phyloP scores from a whole-genome alignment of 257 asterid species.

The Capsicum baccatum region DNA sequence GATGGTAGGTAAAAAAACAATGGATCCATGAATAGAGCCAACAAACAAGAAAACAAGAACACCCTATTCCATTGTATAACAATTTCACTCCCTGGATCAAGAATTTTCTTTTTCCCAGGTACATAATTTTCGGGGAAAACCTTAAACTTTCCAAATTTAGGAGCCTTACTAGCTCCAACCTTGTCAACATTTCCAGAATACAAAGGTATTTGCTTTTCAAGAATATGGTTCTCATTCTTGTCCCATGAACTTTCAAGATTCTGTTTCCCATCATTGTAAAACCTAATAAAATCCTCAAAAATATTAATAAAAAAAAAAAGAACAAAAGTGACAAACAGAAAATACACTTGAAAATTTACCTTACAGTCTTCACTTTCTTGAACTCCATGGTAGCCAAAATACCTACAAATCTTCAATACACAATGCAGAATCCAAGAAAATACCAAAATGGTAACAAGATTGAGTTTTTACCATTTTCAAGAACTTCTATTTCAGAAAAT shows the following conservation, averaged over 20 bases:
- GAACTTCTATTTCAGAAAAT: slow-evolving; percentile 6
- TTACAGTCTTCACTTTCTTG: slow-evolving; percentile 59
- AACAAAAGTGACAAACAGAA: background rate
- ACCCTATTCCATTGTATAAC: slow-evolving; percentile 78
- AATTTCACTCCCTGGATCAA: slow-evolving; percentile 82
- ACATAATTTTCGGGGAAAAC: slow-evolving; percentile 70
- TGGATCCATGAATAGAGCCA: slow-evolving; percentile 85
- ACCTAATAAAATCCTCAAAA: slow-evolving; percentile 46
- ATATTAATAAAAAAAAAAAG: slow-evolving; percentile 26
- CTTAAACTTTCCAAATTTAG: slow-evolving; percentile 62
- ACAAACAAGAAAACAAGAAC: slow-evolving; percentile 73
- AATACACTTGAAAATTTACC: slow-evolving; percentile 42
- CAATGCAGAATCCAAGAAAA: slow-evolving; percentile 19
- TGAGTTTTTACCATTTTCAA: background rate
- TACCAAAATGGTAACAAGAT: slow-evolving; percentile 25
- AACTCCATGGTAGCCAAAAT: slow-evolving; percentile 53
- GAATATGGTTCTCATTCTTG: slow-evolving; percentile 47
- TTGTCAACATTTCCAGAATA: slow-evolving; percentile 47
- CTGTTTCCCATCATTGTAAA: slow-evolving; percentile 61
- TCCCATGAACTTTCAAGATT: slow-evolving; percentile 60
- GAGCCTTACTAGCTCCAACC: slow-evolving; percentile 33
- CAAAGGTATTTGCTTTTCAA: slow-evolving; percentile 48
- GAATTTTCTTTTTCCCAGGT: slow-evolving; percentile 50
- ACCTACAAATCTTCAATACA: slow-evolving; percentile 11
- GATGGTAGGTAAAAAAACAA: slow-evolving; percentile 80